phyloP scores from a whole-genome alignment of 2,329 filamentous ascomycete species.

The Phialophora verrucosa region DNA sequence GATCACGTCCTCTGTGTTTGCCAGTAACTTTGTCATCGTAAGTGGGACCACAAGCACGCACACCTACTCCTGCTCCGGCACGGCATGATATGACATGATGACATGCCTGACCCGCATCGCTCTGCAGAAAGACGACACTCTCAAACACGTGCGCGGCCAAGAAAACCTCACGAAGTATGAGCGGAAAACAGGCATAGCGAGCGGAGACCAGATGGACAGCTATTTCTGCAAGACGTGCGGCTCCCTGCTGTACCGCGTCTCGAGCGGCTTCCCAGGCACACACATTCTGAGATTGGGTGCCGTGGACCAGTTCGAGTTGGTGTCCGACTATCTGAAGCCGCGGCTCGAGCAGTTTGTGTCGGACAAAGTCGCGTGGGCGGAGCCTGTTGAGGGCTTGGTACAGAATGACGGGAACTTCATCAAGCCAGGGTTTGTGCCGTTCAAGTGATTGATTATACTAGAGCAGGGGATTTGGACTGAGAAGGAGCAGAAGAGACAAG shows the following conservation, averaged over 20 bases:
- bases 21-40: constrained; percentile 14
- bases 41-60: background rate
- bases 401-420: background rate
- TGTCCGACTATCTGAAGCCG: constrained; percentile 1
- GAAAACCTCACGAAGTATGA: constrained; percentile 10
- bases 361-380: constrained; percentile 6
- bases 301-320: constrained; percentile 10
- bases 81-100: background rate
- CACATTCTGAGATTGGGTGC: constrained; percentile 5
- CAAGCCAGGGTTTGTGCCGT: background rate
- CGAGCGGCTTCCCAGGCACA: background rate
- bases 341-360: constrained; percentile 6
- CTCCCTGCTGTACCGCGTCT: constrained; percentile 11
- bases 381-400: background rate
- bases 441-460: background rate
- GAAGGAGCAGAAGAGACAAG: background rate
- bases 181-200: constrained; percentile 7
- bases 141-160: constrained; percentile 6
- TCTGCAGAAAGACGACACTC: constrained; percentile 5
- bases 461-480: background rate
- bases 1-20: constrained; percentile 10
- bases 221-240: constrained; percentile 17
- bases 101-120: background rate
- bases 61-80: background rate
- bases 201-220: constrained; percentile 13